Evolutionary conservation across 139 green algal genomes (phyloP).

Genomic region (Zygnema circumcarinatum): DNA sequence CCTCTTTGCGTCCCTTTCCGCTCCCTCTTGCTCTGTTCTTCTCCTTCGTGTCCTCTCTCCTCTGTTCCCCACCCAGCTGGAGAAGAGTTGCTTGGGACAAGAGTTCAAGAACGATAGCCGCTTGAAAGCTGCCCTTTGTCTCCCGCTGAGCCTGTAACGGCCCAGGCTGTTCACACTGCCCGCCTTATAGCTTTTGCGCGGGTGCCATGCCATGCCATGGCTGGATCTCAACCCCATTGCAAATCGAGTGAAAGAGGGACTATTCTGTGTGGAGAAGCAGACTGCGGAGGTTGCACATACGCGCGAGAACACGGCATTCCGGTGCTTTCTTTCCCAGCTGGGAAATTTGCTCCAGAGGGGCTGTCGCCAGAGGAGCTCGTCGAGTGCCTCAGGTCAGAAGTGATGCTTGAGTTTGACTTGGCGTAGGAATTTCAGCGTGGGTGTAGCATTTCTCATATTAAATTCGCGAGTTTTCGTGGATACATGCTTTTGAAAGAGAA

Average conservation of each 20-base stretch:
- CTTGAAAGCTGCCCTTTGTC: neutral
- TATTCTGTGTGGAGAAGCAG: too few species aligned
- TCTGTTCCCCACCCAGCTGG: neutral
- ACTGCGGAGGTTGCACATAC: conserved; percentile 81
- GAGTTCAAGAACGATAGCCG: too few species aligned
- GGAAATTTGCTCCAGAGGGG: conserved; percentile 65
- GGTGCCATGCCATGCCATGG: neutral
- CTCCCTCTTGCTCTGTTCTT: neutral
- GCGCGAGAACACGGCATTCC: conserved; percentile 78
- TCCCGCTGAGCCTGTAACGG: neutral
- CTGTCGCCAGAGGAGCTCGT: conserved; percentile 37
- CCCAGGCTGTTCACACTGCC: neutral
- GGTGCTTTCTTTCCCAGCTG: conserved; percentile 74
- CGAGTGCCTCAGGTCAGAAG: conserved; percentile 2
- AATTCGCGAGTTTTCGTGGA: neutral
- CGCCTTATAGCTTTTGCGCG: neutral
- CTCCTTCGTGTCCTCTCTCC: neutral
- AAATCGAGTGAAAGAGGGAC: too few species aligned
- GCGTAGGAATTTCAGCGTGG: conserved; percentile 4
- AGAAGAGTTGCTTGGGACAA: neutral
- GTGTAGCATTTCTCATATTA: neutral
- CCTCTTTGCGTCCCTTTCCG: neutral
- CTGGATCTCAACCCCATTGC: too few species aligned
- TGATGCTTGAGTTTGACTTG: neutral
- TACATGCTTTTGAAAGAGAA: neutral